Base-by-base conservation (phyloP, 129 eudicot genomes). In the Saussurea involucrata region DNA sequence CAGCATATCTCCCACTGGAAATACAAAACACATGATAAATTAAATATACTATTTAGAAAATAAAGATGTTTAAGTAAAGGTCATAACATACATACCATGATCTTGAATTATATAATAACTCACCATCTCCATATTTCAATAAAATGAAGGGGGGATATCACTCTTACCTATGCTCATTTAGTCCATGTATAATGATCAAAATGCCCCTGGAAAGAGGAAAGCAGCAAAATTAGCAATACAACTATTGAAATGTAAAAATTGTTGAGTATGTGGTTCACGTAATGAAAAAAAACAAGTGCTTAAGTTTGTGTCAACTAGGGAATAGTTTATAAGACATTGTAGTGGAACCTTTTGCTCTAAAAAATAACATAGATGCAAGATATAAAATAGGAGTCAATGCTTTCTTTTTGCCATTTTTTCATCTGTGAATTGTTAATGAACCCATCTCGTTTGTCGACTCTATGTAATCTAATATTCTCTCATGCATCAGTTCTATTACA, bases 151-250 rank as follows among this genome's bases (percentile, higher is more conserved):
- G 42, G 46, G 46, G 13, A 2, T 33, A 17, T 42, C 58, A 46
- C 5, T 22, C 27, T 79, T 88, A 85, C 98, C 98, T 92, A 85
- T 95, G 98, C 86, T 95, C 98, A 53, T 95, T 95, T 49, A 95
- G 94, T 71, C 98, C 98, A 28, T 95, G 98, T 22, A 95, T 86
- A 73, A 95, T 91, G 75, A 89, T 87, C 66, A 95, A 65, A 67
- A 95, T 89, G 40, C 97, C 97, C 92, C 98, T 95, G 92, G 49
- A 86, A 76, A 2, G 13, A 74, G 24, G 40, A 70, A 73, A 42
- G 68, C 31, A 79, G 46, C 22, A 4, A n/a, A 55, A 46, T 80
- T 73, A 67, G 65, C 44, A 67, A 21, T 8, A 53, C 18, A 40
- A 15, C 63, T 70, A 60, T 34, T 40, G 31, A 37, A 22, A 65